Base-by-base conservation (phyloP, 371 early-diverging fungal species). In the Actinomortierella wolfii region DNA sequence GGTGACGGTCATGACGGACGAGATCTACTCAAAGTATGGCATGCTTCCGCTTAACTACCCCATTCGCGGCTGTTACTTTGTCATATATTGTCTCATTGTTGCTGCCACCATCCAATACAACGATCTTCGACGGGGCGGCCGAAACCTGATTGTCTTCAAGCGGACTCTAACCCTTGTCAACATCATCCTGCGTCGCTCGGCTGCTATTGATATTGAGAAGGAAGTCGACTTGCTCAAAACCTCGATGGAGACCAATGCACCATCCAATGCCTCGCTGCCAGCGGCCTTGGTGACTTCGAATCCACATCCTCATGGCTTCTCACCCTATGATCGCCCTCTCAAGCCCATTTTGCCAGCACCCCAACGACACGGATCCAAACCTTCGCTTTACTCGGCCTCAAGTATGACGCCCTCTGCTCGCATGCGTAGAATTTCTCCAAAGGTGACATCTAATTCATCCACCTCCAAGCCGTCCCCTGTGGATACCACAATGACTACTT, bases 1-100 rank as follows among this genome's bases (percentile, higher is more conserved):
- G 15, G 68, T 80, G 4, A 77, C 84, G 8, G 80, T 83, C 51
- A 71, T 86, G 21, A 83, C 83, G 21, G 68, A 71, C 42, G 63
- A 57, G n/a, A 55, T 76, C 45, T 76, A 68, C 58, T 67, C 76
- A 20, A 78, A 64, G 44, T 59, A 76, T 47, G 76, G 76, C 41
- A 64, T 68, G 58, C 41, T 64, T 0, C 73, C 76, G 17, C 53
- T 78, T 20, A 64, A 70, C 17, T 78, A 78, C 46, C 71, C 78
- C 8, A 61, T 78, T 18, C 64, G 78, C 20, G 78, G 78, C 34
- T 70, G 78, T 46, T 76, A 78, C 61, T 78, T 71, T 60, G 59
- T 76, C 40, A 68, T 76, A 13, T 78, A 76, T 51, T 78, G 78
- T 51, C 39, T 78, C 23, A 76, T 78, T 25, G 76, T 71, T 1